These are phyloP conservation scores for Saposhnikovia divaricata DNA, from an alignment of 129 eudicot species.

Conservation along the genomic window DNA sequence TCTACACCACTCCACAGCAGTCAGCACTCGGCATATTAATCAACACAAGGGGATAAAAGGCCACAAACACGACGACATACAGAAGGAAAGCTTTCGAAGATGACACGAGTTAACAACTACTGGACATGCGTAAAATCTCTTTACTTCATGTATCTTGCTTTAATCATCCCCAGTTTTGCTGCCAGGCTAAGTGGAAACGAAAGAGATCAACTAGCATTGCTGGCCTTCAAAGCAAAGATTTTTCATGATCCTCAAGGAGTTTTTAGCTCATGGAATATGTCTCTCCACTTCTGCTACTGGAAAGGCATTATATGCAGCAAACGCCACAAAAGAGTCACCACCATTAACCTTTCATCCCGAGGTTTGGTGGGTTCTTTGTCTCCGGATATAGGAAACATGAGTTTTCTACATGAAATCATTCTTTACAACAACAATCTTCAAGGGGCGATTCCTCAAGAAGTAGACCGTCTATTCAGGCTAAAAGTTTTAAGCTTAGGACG, in stretches of 20 bases:
- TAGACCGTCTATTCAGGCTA: neutral
- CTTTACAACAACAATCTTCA: neutral
- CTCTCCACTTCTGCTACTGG: constrained; percentile 10
- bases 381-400: constrained; percentile 9
- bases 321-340: constrained; percentile 8
- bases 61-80: too few relatives aligned
- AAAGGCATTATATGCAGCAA: constrained; percentile 7
- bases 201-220: neutral
- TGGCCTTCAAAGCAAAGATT: neutral
- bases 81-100: too few relatives aligned
- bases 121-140: neutral
- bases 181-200: neutral
- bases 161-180: neutral
- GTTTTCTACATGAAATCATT: neutral
- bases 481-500: constrained; percentile 11
- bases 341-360: neutral
- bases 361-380: constrained; percentile 11
- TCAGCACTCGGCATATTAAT: too few relatives aligned
- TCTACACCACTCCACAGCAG: too few relatives aligned
- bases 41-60: too few relatives aligned
- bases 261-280: constrained; percentile 6
- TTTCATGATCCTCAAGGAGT: neutral
- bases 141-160: neutral
- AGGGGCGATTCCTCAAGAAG: neutral
- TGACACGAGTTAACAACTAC: neutral